Evolutionary conservation across 129 eudicot genomes (phyloP).

Genomic region (Lonicera japonica): DNA sequence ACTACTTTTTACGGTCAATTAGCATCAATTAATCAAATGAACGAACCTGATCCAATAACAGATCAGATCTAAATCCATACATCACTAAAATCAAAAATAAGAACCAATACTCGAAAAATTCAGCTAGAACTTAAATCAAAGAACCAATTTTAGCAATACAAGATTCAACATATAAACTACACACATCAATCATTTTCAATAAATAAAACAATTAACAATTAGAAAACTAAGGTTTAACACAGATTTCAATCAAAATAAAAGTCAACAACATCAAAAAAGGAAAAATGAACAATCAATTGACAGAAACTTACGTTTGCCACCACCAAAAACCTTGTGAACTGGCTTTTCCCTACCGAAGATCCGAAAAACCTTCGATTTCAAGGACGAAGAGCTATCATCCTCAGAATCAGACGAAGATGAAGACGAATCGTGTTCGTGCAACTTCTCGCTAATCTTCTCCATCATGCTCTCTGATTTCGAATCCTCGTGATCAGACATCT

Average conservation of each 20-base stretch:
- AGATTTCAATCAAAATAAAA: background rate
- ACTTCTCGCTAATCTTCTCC: slow-evolving; percentile 66
- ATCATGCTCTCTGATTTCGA: slow-evolving; percentile 38
- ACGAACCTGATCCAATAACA: background rate
- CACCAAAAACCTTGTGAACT: slow-evolving; percentile 72
- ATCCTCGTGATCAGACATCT: slow-evolving; percentile 64
- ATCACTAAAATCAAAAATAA: background rate
- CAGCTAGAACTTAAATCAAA: background rate
- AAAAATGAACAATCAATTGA: background rate
- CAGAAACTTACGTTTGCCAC: slow-evolving; percentile 60
- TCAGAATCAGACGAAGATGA: slow-evolving; percentile 77
- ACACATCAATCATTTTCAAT: background rate
- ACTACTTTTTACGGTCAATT: background rate
- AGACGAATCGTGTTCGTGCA: slow-evolving; percentile 43
- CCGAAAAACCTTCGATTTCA: slow-evolving; percentile 49
- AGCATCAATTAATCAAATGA: background rate
- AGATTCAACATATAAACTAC: background rate
- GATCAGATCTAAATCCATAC: slow-evolving; percentile 9
- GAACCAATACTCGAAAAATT: background rate
- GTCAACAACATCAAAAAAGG: background rate
- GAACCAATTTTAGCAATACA: background rate
- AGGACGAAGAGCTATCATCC: slow-evolving; percentile 35
- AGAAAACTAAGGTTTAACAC: slow-evolving; percentile 11
- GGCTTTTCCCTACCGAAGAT: slow-evolving; percentile 77
- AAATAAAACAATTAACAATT: too few species aligned